Percentiles rank a stretch among this genome's conserved stretches.
These are phyloP conservation scores for Teunomyces kruisii DNA, from an alignment of 805 yeast genomes.

Conservation along the genomic window DNA sequence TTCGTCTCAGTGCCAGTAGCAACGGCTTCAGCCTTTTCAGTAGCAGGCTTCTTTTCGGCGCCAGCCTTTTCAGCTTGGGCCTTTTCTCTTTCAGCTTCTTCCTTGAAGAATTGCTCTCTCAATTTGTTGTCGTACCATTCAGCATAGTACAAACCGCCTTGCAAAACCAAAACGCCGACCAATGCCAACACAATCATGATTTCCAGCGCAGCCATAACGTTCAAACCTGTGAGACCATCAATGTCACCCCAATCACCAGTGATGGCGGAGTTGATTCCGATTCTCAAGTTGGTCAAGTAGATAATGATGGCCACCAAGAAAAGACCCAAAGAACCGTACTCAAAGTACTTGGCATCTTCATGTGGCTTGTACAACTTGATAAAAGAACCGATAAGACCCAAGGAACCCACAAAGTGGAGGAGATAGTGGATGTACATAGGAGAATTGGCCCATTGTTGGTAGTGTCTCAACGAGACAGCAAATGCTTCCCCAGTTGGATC, in stretches of 20 bases:
- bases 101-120: constrained; percentile 31
- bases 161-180: constrained; percentile 78
- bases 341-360: constrained; percentile 82
- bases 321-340: constrained; percentile 81
- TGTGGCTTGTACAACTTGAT: constrained; percentile 84
- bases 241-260: constrained; percentile 93
- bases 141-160: constrained; percentile 88
- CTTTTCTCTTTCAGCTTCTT: constrained; percentile 20
- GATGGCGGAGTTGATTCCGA: constrained; percentile 70
- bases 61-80: constrained; percentile 9
- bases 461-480: constrained; percentile 66
- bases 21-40: constrained; percentile 7
- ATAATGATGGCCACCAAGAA: constrained; percentile 71
- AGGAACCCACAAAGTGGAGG: constrained; percentile 56
- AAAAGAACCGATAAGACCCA: constrained; percentile 73
- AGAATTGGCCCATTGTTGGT: constrained; percentile 66
- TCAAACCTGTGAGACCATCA: constrained; percentile 78
- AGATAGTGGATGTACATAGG: constrained; percentile 60
- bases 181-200: constrained; percentile 70
- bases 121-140: constrained; percentile 52
- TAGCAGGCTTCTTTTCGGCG: not conserved
- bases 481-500: constrained; percentile 47
- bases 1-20: constrained; percentile 10
- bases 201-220: constrained; percentile 88
- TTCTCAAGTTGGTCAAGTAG: constrained; percentile 81